Conservation (phyloP, 495 filamentous ascomycete genomes). For the Rhizodiscina lignyota region DNA sequence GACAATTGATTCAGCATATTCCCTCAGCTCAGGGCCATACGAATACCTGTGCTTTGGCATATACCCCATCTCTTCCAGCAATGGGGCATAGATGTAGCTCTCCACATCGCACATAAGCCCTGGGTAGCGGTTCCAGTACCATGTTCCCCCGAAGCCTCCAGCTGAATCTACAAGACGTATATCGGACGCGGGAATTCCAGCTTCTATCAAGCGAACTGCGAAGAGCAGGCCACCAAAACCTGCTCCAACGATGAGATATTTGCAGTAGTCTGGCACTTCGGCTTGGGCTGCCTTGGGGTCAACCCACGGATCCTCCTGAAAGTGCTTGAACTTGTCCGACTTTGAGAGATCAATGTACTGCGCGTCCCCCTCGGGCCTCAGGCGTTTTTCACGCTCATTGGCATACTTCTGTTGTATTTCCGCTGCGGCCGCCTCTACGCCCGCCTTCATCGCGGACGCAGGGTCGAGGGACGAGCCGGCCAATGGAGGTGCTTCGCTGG, state of each 20-base stretch:
- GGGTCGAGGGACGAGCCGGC: no score
- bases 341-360: slow-evolving; percentile 27
- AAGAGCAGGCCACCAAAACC: slow-evolving; percentile 30
- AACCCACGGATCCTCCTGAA: slow-evolving; percentile 27
- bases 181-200: slow-evolving; percentile 25
- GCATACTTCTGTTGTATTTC: slow-evolving; percentile 23
- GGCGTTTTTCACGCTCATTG: slow-evolving; percentile 32
- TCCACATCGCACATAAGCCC: slow-evolving; percentile 33
- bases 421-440: no score
- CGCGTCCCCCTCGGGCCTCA: slow-evolving; percentile 21
- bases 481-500: no score
- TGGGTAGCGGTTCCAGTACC: slow-evolving; percentile 37
- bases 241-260: slow-evolving; percentile 34
- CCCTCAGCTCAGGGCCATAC: slow-evolving; percentile 25
- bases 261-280: slow-evolving; percentile 11
- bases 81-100: slow-evolving; percentile 32
- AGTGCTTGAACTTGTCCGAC: no score
- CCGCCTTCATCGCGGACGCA: no score
- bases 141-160: slow-evolving; percentile 33
- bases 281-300: slow-evolving; percentile 17
- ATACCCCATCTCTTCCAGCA: slow-evolving; percentile 40
- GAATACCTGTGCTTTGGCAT: slow-evolving; percentile 30
- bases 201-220: slow-evolving; percentile 31
- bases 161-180: slow-evolving; percentile 29
- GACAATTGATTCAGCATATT: no score